Conservation (phyloP, 179 eudicot genomes). For the Nepenthes alata region DNA sequence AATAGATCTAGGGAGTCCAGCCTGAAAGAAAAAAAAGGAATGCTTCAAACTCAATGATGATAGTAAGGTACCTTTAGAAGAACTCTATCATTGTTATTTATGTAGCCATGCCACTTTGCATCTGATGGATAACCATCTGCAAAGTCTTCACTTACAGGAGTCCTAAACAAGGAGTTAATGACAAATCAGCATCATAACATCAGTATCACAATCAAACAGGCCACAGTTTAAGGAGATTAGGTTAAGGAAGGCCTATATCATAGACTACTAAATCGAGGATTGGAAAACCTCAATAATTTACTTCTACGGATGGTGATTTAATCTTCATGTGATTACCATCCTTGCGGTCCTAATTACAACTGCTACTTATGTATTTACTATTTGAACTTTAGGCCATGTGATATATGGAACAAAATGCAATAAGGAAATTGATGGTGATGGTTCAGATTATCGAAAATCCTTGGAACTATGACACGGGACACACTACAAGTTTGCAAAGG, state of each 20-base stretch:
- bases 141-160: conserved; percentile 56
- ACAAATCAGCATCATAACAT: neutral
- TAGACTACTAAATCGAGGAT: no score
- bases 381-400: neutral
- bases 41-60: neutral
- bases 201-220: neutral
- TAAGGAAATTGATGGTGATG: no score
- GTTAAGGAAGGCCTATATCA: neutral
- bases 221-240: neutral
- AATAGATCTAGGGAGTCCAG: neutral
- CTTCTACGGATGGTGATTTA: no score
- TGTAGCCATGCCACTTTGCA: conserved; percentile 90
- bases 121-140: conserved; percentile 84
- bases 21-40: neutral
- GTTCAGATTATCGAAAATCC: no score
- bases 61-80: conserved; percentile 56
- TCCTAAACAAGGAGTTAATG: conserved; percentile 25
- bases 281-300: no score
- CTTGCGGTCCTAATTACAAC: no score
- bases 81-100: conserved; percentile 80
- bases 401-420: neutral
- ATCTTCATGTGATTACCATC: no score
- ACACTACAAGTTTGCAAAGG: no score
- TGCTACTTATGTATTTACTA: neutral
- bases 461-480: no score